Base-by-base conservation (phyloP, 179 eudicot genomes). In the Drosera spatulata region DNA sequence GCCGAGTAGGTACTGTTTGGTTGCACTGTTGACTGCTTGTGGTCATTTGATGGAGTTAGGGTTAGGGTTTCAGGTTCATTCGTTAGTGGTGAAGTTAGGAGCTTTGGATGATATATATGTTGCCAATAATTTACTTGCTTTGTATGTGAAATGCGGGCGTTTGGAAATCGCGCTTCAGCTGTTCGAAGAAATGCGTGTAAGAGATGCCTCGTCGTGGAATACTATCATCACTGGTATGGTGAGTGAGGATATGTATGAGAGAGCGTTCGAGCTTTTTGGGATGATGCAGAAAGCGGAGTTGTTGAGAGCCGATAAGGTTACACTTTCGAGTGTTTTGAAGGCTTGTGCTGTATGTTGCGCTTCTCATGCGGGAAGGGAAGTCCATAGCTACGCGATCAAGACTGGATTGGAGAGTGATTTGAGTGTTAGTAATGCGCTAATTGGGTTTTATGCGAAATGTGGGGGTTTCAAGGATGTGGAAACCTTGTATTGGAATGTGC, bases 161-260 rank as follows among this genome's bases (percentile, higher is more conserved):
- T 75, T 81, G 48, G 79, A 78, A 60, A 49, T 56, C 63, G 95
- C 68, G 37, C 46, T 80, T 38, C 55, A 65, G 11, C 0, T 88
- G 87, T 88, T 91, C 52, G 85, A 79, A 71, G 76, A 80, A 75
- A 84, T 88, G 85, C 76, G 79, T 47, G 56, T 59, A 7, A 73
- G 91, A 71, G 89, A 88, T 73, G 64, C 80, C 69, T 81, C 73
- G 2, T 79, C 98, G 4, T 88, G 96, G 96, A 91, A 88, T 73
- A 88, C 96, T 2, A 66, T 84, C 10, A 76, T 84, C 6, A 69
- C 89, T 7, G 66, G 86, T 69, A 44, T 73, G 62, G 82, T 84
- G 49, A 72, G 73, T 56, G 87, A 65, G 6, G 57, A 48, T 33
- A 69, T 72, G 83, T 80, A 69, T 73, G 87, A 79, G 44, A 66